A percentile compares a stretch with the other conserved stretches of the same genome.
These are phyloP conservation scores for Ilex paraguariensis DNA, from an alignment of 305 asterid genomes.

Conservation along the genomic window DNA sequence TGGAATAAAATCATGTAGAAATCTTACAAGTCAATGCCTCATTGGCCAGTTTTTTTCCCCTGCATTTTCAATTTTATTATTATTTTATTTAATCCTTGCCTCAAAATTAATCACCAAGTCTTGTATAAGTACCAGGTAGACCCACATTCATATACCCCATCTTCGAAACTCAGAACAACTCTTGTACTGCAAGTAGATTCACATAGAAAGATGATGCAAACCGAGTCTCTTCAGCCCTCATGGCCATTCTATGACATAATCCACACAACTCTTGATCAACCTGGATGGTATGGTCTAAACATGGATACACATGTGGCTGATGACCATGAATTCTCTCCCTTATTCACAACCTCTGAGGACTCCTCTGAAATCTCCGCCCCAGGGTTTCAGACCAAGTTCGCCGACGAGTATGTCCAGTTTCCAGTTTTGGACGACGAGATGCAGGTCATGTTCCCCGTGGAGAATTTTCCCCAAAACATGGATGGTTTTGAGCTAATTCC, in stretches of 20 bases:
- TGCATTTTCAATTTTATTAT: not conserved
- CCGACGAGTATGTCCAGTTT: constrained; percentile 29
- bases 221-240: constrained; percentile 35
- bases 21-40: constrained; percentile 6
- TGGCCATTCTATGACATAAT: constrained; percentile 28
- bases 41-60: constrained; percentile 26
- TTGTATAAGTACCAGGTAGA: constrained; percentile 9
- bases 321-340: constrained; percentile 23
- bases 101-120: constrained; percentile 8
- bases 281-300: constrained; percentile 26
- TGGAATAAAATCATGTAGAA: constrained; percentile 10
- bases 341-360: constrained; percentile 28
- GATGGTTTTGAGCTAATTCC: constrained; percentile 22
- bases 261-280: constrained; percentile 21
- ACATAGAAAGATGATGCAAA: constrained; percentile 39
- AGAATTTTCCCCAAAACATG: constrained; percentile 2
- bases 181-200: not conserved
- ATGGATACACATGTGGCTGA: constrained; percentile 19
- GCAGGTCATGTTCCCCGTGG: constrained; percentile 16
- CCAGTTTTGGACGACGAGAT: constrained; percentile 24
- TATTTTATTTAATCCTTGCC: constrained; percentile 22
- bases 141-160: constrained; percentile 1
- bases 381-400: constrained; percentile 22
- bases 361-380: constrained; percentile 37
- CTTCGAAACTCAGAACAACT: not conserved